phyloP scores from a whole-genome alignment of 805 yeast genomes.

The Nadsonia fulvescens region DNA sequence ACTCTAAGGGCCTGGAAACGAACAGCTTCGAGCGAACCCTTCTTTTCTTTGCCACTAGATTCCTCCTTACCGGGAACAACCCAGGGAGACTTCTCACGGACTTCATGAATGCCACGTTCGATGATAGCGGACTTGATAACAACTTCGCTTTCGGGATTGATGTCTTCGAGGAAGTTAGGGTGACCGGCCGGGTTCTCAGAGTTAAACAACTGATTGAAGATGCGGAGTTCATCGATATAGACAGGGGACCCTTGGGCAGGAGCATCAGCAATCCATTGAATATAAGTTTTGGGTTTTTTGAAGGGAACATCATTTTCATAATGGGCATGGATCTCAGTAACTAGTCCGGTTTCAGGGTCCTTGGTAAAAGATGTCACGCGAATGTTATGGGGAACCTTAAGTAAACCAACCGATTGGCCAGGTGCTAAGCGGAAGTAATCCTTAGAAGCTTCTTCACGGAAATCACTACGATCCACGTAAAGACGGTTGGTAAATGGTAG shows the following conservation, averaged over 20 bases:
- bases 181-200: slow-evolving; percentile 80
- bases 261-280: slow-evolving; percentile 86
- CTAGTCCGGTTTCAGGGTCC: slow-evolving; percentile 38
- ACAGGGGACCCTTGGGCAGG: slow-evolving; percentile 45
- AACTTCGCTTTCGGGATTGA: slow-evolving; percentile 64
- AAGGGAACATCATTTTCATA: slow-evolving; percentile 49
- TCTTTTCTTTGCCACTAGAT: slow-evolving; percentile 45
- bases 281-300: slow-evolving; percentile 83
- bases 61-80: slow-evolving; percentile 28
- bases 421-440: slow-evolving; percentile 91
- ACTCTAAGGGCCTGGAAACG: slow-evolving; percentile 96
- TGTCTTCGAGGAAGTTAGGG: slow-evolving; percentile 70
- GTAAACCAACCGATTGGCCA: slow-evolving; percentile 83
- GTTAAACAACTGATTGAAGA: slow-evolving; percentile 73
- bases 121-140: slow-evolving; percentile 47
- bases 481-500: slow-evolving; percentile 62
- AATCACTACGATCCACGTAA: slow-evolving; percentile 80
- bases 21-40: slow-evolving; percentile 54
- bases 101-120: slow-evolving; percentile 59
- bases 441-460: slow-evolving; percentile 37
- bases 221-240: slow-evolving; percentile 55
- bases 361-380: slow-evolving; percentile 50
- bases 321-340: slow-evolving; percentile 55
- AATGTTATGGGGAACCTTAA: slow-evolving; percentile 76
- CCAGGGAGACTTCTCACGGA: slow-evolving; percentile 60